Evolutionary conservation across 2,329 filamentous ascomycete species (phyloP).

Genomic region (Colletotrichum neosansevieriae): DNA sequence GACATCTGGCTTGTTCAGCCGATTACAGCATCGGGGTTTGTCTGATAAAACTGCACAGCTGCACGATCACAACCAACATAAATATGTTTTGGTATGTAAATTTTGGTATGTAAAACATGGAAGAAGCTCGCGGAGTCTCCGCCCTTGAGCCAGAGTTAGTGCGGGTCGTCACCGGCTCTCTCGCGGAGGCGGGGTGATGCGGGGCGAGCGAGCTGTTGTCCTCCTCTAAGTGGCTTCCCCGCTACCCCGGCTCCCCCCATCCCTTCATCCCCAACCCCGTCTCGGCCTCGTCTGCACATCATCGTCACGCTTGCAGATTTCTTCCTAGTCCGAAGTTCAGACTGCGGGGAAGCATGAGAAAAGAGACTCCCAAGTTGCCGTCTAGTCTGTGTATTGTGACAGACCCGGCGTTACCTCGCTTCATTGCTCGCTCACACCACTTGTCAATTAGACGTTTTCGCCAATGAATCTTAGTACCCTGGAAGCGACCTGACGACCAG

Average conservation of each 20-base stretch:
- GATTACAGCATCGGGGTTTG: constrained; percentile 1
- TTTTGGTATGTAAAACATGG: neutral
- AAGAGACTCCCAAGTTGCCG: neutral
- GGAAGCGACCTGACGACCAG: constrained; percentile 19
- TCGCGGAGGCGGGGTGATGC: constrained; percentile 30
- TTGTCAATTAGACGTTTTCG: constrained; percentile 25
- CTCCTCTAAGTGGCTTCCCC: constrained; percentile 22
- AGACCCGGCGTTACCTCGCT: constrained; percentile 29
- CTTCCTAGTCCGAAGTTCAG: neutral
- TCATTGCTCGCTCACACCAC: constrained; percentile 34
- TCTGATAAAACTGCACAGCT: constrained; percentile 2
- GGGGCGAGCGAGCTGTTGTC: constrained; percentile 20
- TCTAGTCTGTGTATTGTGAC: neutral
- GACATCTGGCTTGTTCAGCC: constrained; percentile 9
- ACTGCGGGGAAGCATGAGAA: constrained; percentile 26
- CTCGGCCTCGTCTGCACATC: constrained; percentile 16
- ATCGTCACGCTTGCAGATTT: constrained; percentile 16
- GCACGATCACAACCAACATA: neutral
- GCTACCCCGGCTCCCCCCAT: constrained; percentile 6
- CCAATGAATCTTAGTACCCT: constrained; percentile 14
- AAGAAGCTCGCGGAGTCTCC: constrained; percentile 37
- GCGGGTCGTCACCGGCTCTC: constrained; percentile 13
- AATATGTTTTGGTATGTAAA: neutral
- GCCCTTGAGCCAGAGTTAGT: neutral
- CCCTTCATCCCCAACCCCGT: neutral